These are phyloP conservation scores for Chrysosphaeria jannelii DNA, from an alignment of 2,329 filamentous ascomycete genomes.

Conservation along the genomic window DNA sequence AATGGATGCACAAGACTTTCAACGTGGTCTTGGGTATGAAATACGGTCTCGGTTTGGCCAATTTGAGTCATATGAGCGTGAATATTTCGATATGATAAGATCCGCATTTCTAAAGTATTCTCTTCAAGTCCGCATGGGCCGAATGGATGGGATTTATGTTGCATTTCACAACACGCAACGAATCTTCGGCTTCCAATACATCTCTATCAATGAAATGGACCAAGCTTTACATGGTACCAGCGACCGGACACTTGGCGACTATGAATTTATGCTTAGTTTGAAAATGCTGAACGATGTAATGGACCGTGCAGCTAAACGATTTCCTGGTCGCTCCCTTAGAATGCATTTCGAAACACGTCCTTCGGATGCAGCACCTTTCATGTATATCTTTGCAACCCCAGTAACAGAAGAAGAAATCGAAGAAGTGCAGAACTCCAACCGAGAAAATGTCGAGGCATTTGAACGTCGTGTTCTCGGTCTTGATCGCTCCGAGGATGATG, in stretches of 20 bases:
- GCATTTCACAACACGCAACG: constrained; percentile 85
- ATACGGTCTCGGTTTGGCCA: constrained; percentile 45
- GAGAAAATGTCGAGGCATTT: constrained; percentile 34
- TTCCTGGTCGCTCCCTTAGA: constrained; percentile 46
- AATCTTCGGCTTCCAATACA: constrained; percentile 94
- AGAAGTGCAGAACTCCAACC: constrained; percentile 37
- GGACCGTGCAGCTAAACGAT: constrained; percentile 42
- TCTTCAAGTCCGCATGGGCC: constrained; percentile 80
- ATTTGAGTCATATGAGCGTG: constrained; percentile 79
- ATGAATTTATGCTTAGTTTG: constrained; percentile 63
- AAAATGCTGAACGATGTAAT: constrained; percentile 51
- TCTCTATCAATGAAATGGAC: constrained; percentile 70
- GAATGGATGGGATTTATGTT: constrained; percentile 96
- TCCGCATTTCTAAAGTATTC: constrained; percentile 91
- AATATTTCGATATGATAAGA: constrained; percentile 91
- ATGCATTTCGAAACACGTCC: constrained; percentile 54
- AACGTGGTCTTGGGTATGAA: constrained; percentile 61
- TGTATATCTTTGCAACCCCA: constrained; percentile 79
- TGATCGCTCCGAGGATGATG: constrained; percentile 6
- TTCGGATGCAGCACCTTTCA: constrained; percentile 23
- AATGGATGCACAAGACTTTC: constrained; percentile 47
- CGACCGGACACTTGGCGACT: constrained; percentile 36
- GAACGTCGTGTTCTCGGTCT: constrained; percentile 30
- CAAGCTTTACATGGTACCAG: constrained; percentile 53
- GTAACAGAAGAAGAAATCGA: constrained; percentile 43